Base-by-base conservation (phyloP, 768 basidiomycete genomes). In the Cyclocybe aegerita region DNA sequence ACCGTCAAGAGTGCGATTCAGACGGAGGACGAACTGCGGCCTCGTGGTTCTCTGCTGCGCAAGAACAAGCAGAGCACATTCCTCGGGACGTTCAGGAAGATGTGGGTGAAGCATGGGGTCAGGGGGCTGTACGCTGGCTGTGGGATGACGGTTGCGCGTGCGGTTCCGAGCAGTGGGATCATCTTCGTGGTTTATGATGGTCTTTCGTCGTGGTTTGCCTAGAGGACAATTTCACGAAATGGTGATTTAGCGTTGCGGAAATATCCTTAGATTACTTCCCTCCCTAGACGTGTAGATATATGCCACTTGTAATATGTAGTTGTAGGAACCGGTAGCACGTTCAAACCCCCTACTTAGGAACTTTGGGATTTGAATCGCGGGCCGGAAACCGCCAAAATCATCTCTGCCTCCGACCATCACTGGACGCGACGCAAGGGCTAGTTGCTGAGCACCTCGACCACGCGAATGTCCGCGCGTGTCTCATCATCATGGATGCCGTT, bases 1-100 rank as follows among this genome's bases (percentile, higher is more conserved):
- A 90, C 90, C 29, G 80, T 98, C 60, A 98, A 98, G 77, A 90
- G 88, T 55, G 80, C 92, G 50, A 90, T 98, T 64, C 96, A 98
- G 75, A 98, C 96, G 0, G 89, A 88, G 65, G 88, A 90, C 46
- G 95, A 97, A 68, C 75, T 96, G 49, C 75, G 89, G 7, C 82
- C 85, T 35, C 55, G 65, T 29, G 68, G 70, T 14, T 52, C 53
- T 38, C 31, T 23, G 23, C 23, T 23, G 40, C 43, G 39, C 35
- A 50, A 40, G 36, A 43, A 39, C 49, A 36, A 7, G 35, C 60
- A 23, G 45, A 56, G 68, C 70, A 60, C 81, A 63, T 73, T 88
- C 75, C 64, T 68, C 69, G 60, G 76, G 32, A 89, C 83, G 44
- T 84, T 82, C 33, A 76, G 64, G 60, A 81, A 82, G 57, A 83